phyloP scores from a whole-genome alignment of 2,329 filamentous ascomycete genomes.

The Fusarium denticulatum region DNA sequence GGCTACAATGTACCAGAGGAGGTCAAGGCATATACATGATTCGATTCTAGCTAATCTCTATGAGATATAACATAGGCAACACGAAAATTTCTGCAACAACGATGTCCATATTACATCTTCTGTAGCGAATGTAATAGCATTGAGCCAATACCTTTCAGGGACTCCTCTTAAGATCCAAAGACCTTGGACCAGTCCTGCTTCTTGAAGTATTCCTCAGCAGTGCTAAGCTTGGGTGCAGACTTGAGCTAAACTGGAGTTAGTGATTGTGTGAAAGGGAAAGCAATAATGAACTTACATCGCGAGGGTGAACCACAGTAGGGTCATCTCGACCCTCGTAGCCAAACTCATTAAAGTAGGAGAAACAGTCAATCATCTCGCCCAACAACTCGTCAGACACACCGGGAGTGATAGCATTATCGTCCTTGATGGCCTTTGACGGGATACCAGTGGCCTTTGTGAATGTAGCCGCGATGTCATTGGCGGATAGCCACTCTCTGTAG shows the following conservation, averaged over 20 bases:
- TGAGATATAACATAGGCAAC: background rate
- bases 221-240: background rate
- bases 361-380: constrained; percentile 15
- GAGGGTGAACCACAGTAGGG: constrained; percentile 17
- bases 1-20: background rate
- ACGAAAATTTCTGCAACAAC: background rate
- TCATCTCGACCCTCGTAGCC: constrained; percentile 31
- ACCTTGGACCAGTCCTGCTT: constrained; percentile 26
- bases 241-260: constrained; percentile 8
- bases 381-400: background rate
- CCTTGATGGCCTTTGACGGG: background rate
- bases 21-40: background rate
- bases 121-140: no score
- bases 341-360: constrained; percentile 26
- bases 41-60: background rate
- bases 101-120: background rate
- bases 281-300: background rate
- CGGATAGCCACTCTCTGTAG: constrained; percentile 37
- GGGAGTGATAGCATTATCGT: background rate
- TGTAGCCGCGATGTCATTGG: constrained; percentile 19
- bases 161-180: background rate
- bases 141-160: no score
- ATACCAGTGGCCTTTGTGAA: constrained; percentile 33
- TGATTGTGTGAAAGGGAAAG: background rate
- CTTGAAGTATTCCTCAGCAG: constrained; percentile 14